Percentiles rank a stretch among this genome's conserved stretches.
These are phyloP conservation scores for Podaxis pistillaris DNA, from an alignment of 768 basidiomycete species.

Conservation along the genomic window DNA sequence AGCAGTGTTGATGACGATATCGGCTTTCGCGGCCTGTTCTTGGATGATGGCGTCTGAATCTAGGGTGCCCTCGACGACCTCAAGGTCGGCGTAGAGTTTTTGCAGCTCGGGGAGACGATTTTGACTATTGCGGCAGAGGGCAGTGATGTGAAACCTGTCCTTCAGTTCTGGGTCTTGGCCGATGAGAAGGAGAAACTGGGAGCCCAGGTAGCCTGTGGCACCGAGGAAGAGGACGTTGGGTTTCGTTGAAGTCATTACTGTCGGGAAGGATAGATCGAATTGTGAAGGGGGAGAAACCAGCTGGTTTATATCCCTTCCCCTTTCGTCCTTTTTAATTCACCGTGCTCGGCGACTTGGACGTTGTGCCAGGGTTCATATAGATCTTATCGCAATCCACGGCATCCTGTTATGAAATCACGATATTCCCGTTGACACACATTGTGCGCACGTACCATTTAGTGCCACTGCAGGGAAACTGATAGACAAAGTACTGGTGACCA, in stretches of 20 bases:
- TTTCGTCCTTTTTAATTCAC: not conserved
- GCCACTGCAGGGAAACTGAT: not conserved
- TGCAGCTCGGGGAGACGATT: not conserved
- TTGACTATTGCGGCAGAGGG: not conserved
- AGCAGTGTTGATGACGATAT: constrained; percentile 5
- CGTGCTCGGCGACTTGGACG: not conserved
- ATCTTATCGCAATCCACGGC: not conserved
- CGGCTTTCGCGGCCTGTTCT: constrained; percentile 7
- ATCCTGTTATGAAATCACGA: not conserved
- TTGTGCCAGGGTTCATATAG: too few relatives aligned
- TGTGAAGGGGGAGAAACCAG: not conserved
- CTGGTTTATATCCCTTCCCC: not conserved
- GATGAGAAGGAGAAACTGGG: constrained; percentile 8
- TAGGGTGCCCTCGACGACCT: constrained; percentile 3
- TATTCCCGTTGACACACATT: not conserved
- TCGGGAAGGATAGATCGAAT: not conserved
- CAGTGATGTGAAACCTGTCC: constrained; percentile 1
- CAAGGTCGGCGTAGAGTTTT: constrained; percentile 2
- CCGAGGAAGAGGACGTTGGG: constrained; percentile 6
- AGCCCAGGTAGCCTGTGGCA: not conserved
- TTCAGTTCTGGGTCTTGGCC: constrained; percentile 7
- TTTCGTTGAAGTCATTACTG: not conserved
- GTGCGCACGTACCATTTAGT: not conserved
- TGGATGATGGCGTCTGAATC: constrained; percentile 4
- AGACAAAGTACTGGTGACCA: not conserved